phyloP scores from a whole-genome alignment of 495 filamentous ascomycete species.

The Astrocystis sublimbata region DNA sequence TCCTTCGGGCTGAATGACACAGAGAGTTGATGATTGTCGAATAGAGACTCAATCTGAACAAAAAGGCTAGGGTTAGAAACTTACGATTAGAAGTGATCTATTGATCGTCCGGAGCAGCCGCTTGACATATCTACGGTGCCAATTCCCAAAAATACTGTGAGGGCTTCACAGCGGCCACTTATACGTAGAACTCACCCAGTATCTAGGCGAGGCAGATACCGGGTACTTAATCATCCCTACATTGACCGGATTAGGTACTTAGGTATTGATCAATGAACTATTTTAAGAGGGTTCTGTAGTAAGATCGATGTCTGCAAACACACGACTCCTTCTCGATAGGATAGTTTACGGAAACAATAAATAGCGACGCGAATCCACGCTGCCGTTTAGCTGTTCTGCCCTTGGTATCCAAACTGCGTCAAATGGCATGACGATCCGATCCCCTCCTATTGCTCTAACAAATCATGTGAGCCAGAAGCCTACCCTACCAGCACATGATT shows the following conservation, averaged over 20 bases:
- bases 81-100: background rate
- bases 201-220: background rate
- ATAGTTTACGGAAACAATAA: background rate
- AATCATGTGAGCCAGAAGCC: constrained; percentile 4
- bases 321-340: background rate
- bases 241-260: constrained; percentile 5
- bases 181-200: no score
- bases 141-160: background rate
- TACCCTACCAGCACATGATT: background rate
- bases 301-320: background rate
- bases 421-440: background rate
- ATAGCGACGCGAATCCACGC: background rate
- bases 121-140: background rate
- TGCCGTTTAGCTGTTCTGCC: background rate
- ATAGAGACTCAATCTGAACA: no score
- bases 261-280: constrained; percentile 10
- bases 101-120: constrained; percentile 12
- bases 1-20: no score
- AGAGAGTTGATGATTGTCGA: no score
- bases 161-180: no score
- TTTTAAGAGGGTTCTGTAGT: constrained; percentile 1
- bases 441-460: background rate
- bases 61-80: no score
- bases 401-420: background rate
- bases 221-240: background rate